phyloP scores from a whole-genome alignment of 2,329 filamentous ascomycete genomes.

The Colletotrichum scovillei region DNA sequence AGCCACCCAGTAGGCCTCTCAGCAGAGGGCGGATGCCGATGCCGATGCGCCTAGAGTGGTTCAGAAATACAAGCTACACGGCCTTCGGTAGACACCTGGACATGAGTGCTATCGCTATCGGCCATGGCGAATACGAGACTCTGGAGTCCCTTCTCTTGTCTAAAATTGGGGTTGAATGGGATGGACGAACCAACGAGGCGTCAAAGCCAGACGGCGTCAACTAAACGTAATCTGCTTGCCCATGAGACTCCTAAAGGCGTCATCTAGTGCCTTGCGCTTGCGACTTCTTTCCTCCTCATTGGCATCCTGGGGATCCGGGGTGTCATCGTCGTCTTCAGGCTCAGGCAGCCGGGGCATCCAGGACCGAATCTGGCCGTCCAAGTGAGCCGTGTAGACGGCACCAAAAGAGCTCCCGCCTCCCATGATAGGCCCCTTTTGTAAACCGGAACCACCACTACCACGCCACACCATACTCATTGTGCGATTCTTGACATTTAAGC shows the following conservation, averaged over 20 bases:
- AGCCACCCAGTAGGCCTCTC: neutral
- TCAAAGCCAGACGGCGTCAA: slow-evolving; percentile 5
- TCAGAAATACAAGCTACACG: neutral
- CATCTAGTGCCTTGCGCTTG: slow-evolving; percentile 83
- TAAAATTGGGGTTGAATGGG: neutral
- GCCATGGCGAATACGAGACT: neutral
- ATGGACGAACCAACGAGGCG: neutral
- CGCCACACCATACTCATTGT: slow-evolving; percentile 83
- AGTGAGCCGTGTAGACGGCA: slow-evolving; percentile 81
- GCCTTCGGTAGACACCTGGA: neutral
- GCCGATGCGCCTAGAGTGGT: neutral
- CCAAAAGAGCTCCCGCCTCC: slow-evolving; percentile 64
- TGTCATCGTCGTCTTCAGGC: slow-evolving; percentile 60
- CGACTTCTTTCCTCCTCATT: slow-evolving; percentile 61
- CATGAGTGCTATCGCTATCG: neutral
- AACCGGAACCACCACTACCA: slow-evolving; percentile 68
- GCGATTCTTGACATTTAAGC: slow-evolving; percentile 71
- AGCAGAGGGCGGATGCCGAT: neutral
- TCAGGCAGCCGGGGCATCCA: slow-evolving; percentile 76
- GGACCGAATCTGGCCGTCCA: slow-evolving; percentile 83
- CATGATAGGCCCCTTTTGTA: slow-evolving; percentile 69
- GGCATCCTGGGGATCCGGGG: slow-evolving; percentile 49
- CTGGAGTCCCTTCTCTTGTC: neutral
- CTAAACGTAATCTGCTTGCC: slow-evolving; percentile 75
- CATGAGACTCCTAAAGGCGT: slow-evolving; percentile 83